Evolutionary conservation across 495 filamentous ascomycete genomes (phyloP), one percentile per base, ranked within the genome.

Genomic region (Aspergillus kassunensis): DNA sequence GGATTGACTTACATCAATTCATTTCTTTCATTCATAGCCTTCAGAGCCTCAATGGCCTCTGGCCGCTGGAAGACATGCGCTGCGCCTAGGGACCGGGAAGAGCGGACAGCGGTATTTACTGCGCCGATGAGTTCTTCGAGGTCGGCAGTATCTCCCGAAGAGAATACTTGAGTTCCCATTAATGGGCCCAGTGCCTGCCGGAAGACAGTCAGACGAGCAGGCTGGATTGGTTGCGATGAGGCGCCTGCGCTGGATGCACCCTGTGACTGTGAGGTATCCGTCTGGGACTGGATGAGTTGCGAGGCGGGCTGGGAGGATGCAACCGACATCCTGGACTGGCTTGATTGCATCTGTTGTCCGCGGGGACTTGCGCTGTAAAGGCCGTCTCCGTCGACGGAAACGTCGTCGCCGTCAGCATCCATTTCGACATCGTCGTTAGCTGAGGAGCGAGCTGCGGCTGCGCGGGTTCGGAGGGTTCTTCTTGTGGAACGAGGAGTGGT

Each of bases 1-100:
- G 6, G 24, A 24, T 44, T 15, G 19, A 86, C 88, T 83, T 71
- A 96, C 95, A 97, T 97, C 68, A 98, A 84, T 72, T 89, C 81
- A 63, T 97, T 97, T 66, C 76, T 73, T 37, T 86, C 83, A 51
- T 87, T 85, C 89, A 98, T 86, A 61, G 72, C 80, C 66, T 78
- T 77, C 59, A 98, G 66, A 44, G 89, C 92, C 66, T 80, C 73
- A 45, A 87, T 69, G 3, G 88, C 91, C 72, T 98, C 95, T 1
- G 72, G 68, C 23, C 77, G 75, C 30, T 71, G 78, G 73, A 96
- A 97, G 33, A 71, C 64, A 13, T 70, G 70, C 60, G 49, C 64
- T 54, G 67, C 73, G 27, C 69, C 77, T n/a, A 62, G 60, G 24
- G 51, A 49, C 12, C 48, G 56, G 18, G 62, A 56, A 3, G 47